Evolutionary conservation across 2,329 filamentous ascomycete species (phyloP).

Genomic region (Lasiodiplodia citricola): DNA sequence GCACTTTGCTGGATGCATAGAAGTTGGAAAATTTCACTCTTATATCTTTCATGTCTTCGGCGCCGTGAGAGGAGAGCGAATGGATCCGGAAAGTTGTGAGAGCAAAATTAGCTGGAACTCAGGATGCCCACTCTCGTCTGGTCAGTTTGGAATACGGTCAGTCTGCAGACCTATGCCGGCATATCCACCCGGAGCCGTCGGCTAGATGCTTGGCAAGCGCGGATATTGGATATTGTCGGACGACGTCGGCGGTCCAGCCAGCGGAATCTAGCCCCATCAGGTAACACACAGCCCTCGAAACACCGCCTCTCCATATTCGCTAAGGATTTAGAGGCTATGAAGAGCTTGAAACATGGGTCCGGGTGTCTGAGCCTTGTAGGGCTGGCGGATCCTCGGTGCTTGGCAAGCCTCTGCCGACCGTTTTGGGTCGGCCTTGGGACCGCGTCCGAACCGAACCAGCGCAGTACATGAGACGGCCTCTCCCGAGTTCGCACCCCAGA

Average conservation of each 20-base stretch:
- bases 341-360: conserved; percentile 5
- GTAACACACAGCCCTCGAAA: background rate
- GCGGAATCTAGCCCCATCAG: background rate
- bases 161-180: background rate
- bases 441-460: background rate
- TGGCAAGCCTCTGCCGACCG: background rate
- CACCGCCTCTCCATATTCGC: conserved; percentile 1
- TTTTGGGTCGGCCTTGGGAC: background rate
- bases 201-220: background rate
- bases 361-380: background rate
- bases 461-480: conserved; percentile 3
- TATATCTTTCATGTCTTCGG: background rate
- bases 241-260: background rate
- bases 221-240: background rate
- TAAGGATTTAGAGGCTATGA: background rate
- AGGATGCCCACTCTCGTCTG: conserved; percentile 8
- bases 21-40: background rate
- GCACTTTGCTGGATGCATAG: background rate
- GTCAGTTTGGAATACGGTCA: conserved; percentile 2
- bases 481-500: background rate
- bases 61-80: background rate
- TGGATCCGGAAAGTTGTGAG: background rate
- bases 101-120: background rate
- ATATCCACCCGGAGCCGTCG: background rate
- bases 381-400: background rate